Conservation (phyloP, 148 eudicot species). For the Camellia japonica region DNA sequence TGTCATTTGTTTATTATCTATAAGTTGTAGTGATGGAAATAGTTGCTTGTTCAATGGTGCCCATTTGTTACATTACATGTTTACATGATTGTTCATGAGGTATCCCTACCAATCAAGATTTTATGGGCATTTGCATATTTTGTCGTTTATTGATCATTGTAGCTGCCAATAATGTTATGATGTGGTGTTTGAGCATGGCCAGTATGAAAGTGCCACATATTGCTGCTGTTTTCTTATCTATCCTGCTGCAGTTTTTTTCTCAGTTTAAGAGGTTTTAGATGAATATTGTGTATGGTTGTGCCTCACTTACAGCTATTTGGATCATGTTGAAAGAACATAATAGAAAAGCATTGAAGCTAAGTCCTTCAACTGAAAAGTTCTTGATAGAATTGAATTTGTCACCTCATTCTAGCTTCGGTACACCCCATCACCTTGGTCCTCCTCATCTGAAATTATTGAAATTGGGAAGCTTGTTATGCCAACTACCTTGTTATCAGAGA, state of each 20-base stretch:
- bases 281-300: background rate
- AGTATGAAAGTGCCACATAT: background rate
- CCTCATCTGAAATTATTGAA: background rate
- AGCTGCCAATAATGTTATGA: too few relatives aligned
- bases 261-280: background rate
- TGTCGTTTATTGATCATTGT: too few relatives aligned
- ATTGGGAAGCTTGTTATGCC: background rate
- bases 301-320: background rate
- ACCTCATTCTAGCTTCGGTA: background rate
- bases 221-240: background rate
- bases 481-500: background rate
- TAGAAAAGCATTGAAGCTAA: background rate
- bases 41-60: too few relatives aligned
- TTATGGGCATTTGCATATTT: too few relatives aligned
- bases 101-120: too few relatives aligned
- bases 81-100: too few relatives aligned
- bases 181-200: background rate
- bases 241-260: background rate
- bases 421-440: background rate
- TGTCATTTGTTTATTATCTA: too few relatives aligned
- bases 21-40: too few relatives aligned
- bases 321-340: background rate
- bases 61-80: too few relatives aligned
- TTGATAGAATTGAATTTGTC: too few relatives aligned
- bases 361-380: too few relatives aligned